Percentiles rank a stretch among this genome's conserved stretches.
Conservation (phyloP, 2,329 filamentous ascomycete species). For the Fonsecaea monophora region DNA sequence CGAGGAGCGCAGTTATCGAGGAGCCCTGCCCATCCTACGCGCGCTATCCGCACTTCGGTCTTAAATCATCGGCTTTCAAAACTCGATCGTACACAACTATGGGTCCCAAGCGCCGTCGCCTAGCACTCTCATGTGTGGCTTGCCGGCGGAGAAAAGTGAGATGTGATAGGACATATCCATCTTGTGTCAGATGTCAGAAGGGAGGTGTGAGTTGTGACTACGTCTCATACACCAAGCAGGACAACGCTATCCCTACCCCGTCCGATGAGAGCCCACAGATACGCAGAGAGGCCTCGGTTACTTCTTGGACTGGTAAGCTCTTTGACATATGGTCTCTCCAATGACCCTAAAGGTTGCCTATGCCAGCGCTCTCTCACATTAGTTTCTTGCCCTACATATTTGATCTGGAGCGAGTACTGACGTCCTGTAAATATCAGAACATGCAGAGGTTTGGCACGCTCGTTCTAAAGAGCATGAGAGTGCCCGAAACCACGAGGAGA, state of each 20-base stretch:
- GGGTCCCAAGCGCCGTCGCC: constrained; percentile 39
- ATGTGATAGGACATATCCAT: constrained; percentile 40
- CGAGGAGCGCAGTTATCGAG: not conserved
- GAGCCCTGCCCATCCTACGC: not conserved
- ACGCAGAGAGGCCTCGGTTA: constrained; percentile 26
- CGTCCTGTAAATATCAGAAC: constrained; percentile 17
- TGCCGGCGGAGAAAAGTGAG: constrained; percentile 40
- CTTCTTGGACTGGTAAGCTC: constrained; percentile 30
- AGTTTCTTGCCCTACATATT: not conserved
- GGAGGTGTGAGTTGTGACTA: constrained; percentile 38
- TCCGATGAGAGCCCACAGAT: constrained; percentile 29
- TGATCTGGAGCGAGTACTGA: not conserved
- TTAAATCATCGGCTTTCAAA: not conserved
- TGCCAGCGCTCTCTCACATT: not conserved
- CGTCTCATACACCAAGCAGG: constrained; percentile 36
- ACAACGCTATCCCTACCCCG: constrained; percentile 25
- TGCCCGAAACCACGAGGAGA: constrained; percentile 11
- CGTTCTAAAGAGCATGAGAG: constrained; percentile 29
- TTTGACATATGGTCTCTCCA: not conserved
- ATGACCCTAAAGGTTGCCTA: not conserved
- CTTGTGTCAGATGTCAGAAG: constrained; percentile 40
- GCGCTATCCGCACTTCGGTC: not conserved
- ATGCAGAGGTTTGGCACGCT: constrained; percentile 36
- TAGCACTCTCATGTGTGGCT: constrained; percentile 39
- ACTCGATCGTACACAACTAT: constrained; percentile 26